Percentiles rank a stretch among this genome's conserved stretches.
These are phyloP conservation scores for Zangia roseola DNA, from an alignment of 768 basidiomycete species.

Conservation along the genomic window DNA sequence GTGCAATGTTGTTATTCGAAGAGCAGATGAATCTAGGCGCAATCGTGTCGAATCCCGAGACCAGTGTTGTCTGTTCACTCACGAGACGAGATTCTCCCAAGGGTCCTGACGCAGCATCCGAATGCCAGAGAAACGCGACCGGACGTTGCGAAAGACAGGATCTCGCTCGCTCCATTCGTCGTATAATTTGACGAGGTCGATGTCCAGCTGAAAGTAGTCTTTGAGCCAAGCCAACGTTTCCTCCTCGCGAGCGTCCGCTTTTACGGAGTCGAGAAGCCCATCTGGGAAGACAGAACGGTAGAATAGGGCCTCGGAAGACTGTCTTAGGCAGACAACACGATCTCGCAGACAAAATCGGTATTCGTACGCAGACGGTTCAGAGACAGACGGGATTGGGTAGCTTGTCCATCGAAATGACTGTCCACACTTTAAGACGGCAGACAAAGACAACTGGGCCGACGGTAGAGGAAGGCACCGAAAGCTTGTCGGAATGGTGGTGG, in stretches of 20 bases:
- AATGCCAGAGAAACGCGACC: conserved; percentile 73
- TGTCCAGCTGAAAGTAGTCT: conserved; percentile 87
- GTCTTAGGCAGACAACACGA: conserved; percentile 81
- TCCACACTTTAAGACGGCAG: conserved; percentile 76
- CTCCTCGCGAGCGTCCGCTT: conserved; percentile 42
- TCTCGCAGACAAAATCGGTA: conserved; percentile 80
- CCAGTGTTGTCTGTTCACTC: conserved; percentile 33
- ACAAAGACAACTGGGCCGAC: conserved; percentile 69
- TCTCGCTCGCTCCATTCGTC: conserved; percentile 73
- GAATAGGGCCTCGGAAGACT: conserved; percentile 59
- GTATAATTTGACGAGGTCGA: conserved; percentile 72
- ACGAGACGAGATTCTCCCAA: conserved; percentile 96
- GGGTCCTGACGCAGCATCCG: conserved; percentile 89
- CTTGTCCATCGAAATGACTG: conserved; percentile 85
- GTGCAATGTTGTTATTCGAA: conserved; percentile 92
- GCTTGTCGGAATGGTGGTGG: conserved; percentile 27
- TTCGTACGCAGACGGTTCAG: conserved; percentile 45
- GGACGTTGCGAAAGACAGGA: conserved; percentile 65
- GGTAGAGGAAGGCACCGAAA: conserved; percentile 63
- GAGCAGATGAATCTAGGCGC: conserved; percentile 88
- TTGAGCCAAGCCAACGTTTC: conserved; percentile 74
- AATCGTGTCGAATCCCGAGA: conserved; percentile 10
- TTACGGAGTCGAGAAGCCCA: conserved; percentile 32
- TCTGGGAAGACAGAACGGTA: conserved; percentile 70
- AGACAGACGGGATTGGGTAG: conserved; percentile 29